Evolutionary conservation across 192 early-diverging fungal genomes (phyloP).

Genomic region (Coemansia sp.): DNA sequence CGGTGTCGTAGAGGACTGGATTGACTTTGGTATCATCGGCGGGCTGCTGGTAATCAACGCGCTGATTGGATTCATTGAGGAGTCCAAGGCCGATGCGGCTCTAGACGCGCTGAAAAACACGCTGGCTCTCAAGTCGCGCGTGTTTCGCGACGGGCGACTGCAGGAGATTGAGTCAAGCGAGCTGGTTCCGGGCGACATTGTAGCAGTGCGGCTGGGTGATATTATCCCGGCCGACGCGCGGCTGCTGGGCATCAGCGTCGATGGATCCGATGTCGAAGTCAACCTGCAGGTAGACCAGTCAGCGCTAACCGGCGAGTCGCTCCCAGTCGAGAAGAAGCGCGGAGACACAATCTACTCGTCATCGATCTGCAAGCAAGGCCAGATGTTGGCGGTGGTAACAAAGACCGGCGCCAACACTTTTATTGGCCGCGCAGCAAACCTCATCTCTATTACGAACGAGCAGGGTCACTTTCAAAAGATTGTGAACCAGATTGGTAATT

Average conservation of each 20-base stretch:
- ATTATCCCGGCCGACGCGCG: conserved; percentile 92
- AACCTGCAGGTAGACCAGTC: conserved; percentile 89
- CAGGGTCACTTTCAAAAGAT: conserved; percentile 97
- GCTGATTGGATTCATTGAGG: conserved; percentile 90
- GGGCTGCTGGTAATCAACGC: conserved; percentile 83
- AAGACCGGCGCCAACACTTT: conserved; percentile 95
- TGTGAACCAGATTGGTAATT: conserved; percentile 90
- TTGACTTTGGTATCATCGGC: conserved; percentile 83
- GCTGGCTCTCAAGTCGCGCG: conserved; percentile 81
- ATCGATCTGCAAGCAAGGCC: conserved; percentile 92
- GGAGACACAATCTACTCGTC: conserved; percentile 86
- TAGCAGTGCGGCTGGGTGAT: conserved; percentile 90
- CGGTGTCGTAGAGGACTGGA: conserved; percentile 72
- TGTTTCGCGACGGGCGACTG: conserved; percentile 76
- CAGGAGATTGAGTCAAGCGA: conserved; percentile 70
- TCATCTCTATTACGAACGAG: conserved; percentile 90
- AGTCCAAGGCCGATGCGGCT: conserved; percentile 90
- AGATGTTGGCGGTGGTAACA: conserved; percentile 87
- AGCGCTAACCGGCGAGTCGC: conserved; percentile 91
- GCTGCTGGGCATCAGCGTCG: conserved; percentile 73
- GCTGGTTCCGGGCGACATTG: conserved; percentile 90
- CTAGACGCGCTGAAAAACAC: conserved; percentile 94
- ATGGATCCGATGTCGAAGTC: conserved; percentile 75
- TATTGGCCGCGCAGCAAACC: conserved; percentile 90
- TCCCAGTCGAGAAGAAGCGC: conserved; percentile 83